These are phyloP conservation scores for Coemansia asiatica DNA, from an alignment of 192 early-diverging fungal species.

Conservation along the genomic window DNA sequence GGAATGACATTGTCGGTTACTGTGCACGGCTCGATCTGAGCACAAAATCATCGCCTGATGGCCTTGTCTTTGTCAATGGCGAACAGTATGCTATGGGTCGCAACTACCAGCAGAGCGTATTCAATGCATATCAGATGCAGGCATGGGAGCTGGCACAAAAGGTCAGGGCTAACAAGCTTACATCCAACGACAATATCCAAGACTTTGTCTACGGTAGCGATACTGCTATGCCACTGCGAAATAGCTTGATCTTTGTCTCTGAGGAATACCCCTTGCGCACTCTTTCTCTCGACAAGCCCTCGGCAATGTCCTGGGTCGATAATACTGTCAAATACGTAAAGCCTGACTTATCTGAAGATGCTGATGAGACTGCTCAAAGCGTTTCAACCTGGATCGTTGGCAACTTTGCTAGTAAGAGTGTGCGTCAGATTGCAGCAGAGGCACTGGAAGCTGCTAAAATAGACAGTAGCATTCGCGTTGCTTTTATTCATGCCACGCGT, in stretches of 20 bases:
- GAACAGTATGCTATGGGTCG: constrained; percentile 65
- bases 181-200: constrained; percentile 61
- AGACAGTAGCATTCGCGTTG: constrained; percentile 33
- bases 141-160: constrained; percentile 49
- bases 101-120: constrained; percentile 60
- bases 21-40: constrained; percentile 47
- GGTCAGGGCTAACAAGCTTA: constrained; percentile 59
- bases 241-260: constrained; percentile 46
- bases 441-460: constrained; percentile 51
- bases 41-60: constrained; percentile 28
- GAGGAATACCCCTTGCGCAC: constrained; percentile 46
- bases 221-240: constrained; percentile 61
- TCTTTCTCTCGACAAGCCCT: constrained; percentile 12
- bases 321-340: constrained; percentile 20
- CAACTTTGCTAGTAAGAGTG: constrained; percentile 57
- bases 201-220: constrained; percentile 68
- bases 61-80: constrained; percentile 78
- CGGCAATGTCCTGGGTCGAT: constrained; percentile 29
- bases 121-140: constrained; percentile 58
- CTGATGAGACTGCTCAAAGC: neutral
- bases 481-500: constrained; percentile 22
- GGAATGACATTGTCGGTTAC: constrained; percentile 32
- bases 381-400: constrained; percentile 57
- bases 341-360: neutral
- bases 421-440: constrained; percentile 54